Base-by-base conservation (phyloP, 2,329 filamentous ascomycete species). In the Clonostachys chloroleuca region DNA sequence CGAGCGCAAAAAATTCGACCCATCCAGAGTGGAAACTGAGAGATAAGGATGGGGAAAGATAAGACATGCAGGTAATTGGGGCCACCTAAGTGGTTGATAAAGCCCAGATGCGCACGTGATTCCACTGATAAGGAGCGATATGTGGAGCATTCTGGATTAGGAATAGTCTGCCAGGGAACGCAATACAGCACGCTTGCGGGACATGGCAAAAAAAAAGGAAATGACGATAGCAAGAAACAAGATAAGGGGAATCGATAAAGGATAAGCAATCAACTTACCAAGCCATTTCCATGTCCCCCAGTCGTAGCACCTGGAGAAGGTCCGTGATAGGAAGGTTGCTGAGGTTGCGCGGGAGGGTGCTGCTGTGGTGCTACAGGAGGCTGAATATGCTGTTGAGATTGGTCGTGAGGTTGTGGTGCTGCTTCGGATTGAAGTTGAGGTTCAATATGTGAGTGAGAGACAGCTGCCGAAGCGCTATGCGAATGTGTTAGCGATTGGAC, bases 291-390 rank as follows among this genome's bases (percentile, higher is more conserved):
- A 43, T 54, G 54, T 13, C 56, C 57, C 2, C 51, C 51, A 37
- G 50, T 44, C 17, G 61, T 65, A 40, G 61, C 62, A 10, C 63
- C 61, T 17, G 61, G 62, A 9, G 63, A 61, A 3, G 62, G 60
- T 24, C 58, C 52, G 12, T 59, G 52, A 46, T 56, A 60, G 47
- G 47, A 35, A 18, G 35, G 47, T 16, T 34, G 47, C 43, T 48
- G 47, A 12, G n/a, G 14, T 40, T 47, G 46, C 12, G 17, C 18
- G 17, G 34, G 40, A 42, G 16, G 45, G 12, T 48, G 47, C 30
- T 45, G 47, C 52, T 45, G 56, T 60, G 6, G 17, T 20, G n/a
- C 34, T 44, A 56, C 58, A 6, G 30, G 20, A 42, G 44, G 44
- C 40, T 24, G 12, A 30, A 10, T 30, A 30, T 42, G 45, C n/a